These are phyloP conservation scores for Talaromyces stipitatus DNA, from an alignment of 495 filamentous ascomycete species.

Conservation along the genomic window DNA sequence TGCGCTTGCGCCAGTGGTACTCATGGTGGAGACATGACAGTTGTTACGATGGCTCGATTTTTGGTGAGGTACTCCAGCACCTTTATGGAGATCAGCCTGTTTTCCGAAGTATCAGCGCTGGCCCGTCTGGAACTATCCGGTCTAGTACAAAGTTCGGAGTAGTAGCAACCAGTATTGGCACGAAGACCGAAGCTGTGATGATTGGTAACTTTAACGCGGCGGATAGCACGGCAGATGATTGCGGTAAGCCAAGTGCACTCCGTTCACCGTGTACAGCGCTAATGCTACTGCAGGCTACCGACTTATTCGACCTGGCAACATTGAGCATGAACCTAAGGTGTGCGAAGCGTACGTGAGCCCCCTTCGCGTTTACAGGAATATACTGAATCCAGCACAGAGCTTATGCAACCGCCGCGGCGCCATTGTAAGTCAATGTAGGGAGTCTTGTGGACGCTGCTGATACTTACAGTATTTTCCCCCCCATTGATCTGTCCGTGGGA, in stretches of 20 bases:
- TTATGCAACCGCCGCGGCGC: slow-evolving; percentile 16
- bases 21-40: background rate
- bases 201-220: slow-evolving; percentile 18
- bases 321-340: slow-evolving; percentile 11
- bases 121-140: background rate
- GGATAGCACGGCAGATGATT: background rate
- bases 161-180: slow-evolving; percentile 16
- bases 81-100: background rate
- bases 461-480: slow-evolving; percentile 12
- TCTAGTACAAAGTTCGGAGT: slow-evolving; percentile 13
- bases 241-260: background rate
- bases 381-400: slow-evolving; percentile 7
- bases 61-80: background rate
- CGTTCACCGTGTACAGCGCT: too few relatives aligned
- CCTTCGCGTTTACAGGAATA: too few relatives aligned
- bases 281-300: slow-evolving; percentile 10
- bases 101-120: background rate
- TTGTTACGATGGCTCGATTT: background rate
- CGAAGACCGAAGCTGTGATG: slow-evolving; percentile 15
- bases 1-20: background rate
- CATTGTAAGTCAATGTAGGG: slow-evolving; percentile 15
- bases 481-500: slow-evolving; percentile 11
- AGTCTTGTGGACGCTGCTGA: background rate
- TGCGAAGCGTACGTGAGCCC: slow-evolving; percentile 16
- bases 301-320: slow-evolving; percentile 14